Percentiles rank a stretch among this genome's conserved stretches.
These are phyloP conservation scores for Mucor piriformis DNA, from an alignment of 371 early-diverging fungal genomes.

Conservation along the genomic window DNA sequence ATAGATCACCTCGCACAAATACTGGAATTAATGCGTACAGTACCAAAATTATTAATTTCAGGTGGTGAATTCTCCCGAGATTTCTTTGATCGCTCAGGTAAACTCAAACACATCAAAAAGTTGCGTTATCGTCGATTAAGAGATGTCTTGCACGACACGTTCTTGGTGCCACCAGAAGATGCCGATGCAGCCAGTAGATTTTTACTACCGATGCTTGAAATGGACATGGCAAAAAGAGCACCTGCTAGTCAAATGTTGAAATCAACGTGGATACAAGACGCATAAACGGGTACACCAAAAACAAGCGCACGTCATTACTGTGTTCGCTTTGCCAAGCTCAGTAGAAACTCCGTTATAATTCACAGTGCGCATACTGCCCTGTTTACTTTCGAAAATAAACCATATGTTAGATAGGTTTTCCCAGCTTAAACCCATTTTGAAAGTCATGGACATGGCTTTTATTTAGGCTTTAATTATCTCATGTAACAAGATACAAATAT, in stretches of 20 bases:
- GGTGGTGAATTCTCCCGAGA: slow-evolving; percentile 79
- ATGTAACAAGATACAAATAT: too few relatives aligned
- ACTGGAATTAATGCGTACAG: slow-evolving; percentile 84
- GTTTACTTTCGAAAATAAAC: too few relatives aligned
- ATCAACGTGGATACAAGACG: slow-evolving; percentile 57
- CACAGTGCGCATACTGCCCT: neutral
- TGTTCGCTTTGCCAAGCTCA: slow-evolving; percentile 3
- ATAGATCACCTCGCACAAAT: slow-evolving; percentile 96
- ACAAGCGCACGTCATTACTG: neutral
- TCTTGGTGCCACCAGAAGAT: slow-evolving; percentile 59
- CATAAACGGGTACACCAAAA: neutral
- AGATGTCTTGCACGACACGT: slow-evolving; percentile 87
- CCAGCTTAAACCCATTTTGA: too few relatives aligned
- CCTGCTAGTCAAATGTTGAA: slow-evolving; percentile 59
- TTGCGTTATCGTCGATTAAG: slow-evolving; percentile 79
- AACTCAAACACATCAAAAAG: slow-evolving; percentile 84
- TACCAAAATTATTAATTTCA: slow-evolving; percentile 76
- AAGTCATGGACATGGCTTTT: too few relatives aligned
- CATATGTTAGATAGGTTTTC: too few relatives aligned
- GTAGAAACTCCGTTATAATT: slow-evolving; percentile 1
- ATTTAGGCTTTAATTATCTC: too few relatives aligned
- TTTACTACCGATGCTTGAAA: slow-evolving; percentile 77
- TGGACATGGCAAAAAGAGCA: slow-evolving; percentile 63
- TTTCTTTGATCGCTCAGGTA: slow-evolving; percentile 80
- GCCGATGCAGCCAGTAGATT: slow-evolving; percentile 63